Conservation (phyloP, 83 land plant genomes). For the Isoetes engelmannii region DNA sequence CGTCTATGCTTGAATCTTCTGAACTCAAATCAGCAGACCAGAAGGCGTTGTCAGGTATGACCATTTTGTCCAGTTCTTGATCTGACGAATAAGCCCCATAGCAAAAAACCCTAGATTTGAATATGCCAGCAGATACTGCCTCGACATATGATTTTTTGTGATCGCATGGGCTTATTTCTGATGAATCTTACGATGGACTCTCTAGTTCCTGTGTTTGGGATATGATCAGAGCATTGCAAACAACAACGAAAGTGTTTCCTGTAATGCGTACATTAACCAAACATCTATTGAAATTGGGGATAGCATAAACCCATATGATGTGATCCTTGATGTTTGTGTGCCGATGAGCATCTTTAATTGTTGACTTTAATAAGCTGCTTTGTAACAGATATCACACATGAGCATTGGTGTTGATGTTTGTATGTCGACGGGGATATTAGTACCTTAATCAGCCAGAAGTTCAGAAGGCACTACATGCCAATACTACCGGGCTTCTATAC, state of each 20-base stretch:
- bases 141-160: slow-evolving; percentile 63
- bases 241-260: slow-evolving; percentile 43
- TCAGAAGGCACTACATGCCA: slow-evolving; percentile 81
- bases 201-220: slow-evolving; percentile 55
- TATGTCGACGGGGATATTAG: slow-evolving; percentile 51
- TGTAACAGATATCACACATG: slow-evolving; percentile 50
- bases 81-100: no score
- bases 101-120: slow-evolving; percentile 72
- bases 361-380: not conserved
- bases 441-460: slow-evolving; percentile 80
- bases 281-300: slow-evolving; percentile 50
- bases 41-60: no score
- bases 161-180: slow-evolving; percentile 90
- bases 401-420: slow-evolving; percentile 81
- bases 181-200: slow-evolving; percentile 55
- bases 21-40: no score
- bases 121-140: slow-evolving; percentile 45
- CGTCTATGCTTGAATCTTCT: no score
- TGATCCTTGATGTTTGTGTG: slow-evolving; percentile 69
- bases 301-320: slow-evolving; percentile 54
- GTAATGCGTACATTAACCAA: slow-evolving; percentile 40
- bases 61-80: no score
- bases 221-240: slow-evolving; percentile 25
- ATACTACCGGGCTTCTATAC: slow-evolving; percentile 53
- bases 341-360: slow-evolving; percentile 17